These are phyloP conservation scores for Boeremia lycopersici DNA, from an alignment of 2,329 filamentous ascomycete species.

Conservation along the genomic window DNA sequence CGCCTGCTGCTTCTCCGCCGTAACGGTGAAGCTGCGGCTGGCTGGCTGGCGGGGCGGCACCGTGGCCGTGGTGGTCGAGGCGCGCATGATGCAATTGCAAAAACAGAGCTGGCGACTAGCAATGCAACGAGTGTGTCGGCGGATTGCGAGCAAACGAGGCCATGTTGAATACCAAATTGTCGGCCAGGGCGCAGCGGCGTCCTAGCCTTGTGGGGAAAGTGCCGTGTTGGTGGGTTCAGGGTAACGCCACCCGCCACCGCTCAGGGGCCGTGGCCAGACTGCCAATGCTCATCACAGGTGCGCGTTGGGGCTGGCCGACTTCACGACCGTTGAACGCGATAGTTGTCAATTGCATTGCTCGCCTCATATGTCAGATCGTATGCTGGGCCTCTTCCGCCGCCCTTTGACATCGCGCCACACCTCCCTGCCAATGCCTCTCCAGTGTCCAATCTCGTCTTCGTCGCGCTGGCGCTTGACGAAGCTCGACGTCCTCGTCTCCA, in stretches of 20 bases:
- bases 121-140: background rate
- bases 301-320: background rate
- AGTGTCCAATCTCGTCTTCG: conserved; percentile 29
- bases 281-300: background rate
- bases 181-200: conserved; percentile 2
- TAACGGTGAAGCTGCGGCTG: conserved; percentile 30
- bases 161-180: conserved; percentile 5
- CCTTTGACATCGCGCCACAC: conserved; percentile 25
- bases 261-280: conserved; percentile 4
- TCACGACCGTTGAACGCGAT: background rate
- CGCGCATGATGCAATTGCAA: conserved; percentile 35
- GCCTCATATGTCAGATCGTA: conserved; percentile 2
- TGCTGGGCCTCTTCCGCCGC: conserved; percentile 4
- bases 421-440: conserved; percentile 25
- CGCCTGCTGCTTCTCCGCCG: conserved; percentile 24
- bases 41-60: conserved; percentile 32
- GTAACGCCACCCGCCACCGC: conserved; percentile 15
- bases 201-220: conserved; percentile 9
- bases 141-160: background rate
- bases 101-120: background rate
- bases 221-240: conserved; percentile 5
- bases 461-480: conserved; percentile 23
- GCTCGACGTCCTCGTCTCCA: conserved; percentile 28
- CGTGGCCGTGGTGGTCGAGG: conserved; percentile 46
- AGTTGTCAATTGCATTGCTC: background rate